phyloP scores from a whole-genome alignment of 306 rosid genomes.

The Rosa chinensis region DNA sequence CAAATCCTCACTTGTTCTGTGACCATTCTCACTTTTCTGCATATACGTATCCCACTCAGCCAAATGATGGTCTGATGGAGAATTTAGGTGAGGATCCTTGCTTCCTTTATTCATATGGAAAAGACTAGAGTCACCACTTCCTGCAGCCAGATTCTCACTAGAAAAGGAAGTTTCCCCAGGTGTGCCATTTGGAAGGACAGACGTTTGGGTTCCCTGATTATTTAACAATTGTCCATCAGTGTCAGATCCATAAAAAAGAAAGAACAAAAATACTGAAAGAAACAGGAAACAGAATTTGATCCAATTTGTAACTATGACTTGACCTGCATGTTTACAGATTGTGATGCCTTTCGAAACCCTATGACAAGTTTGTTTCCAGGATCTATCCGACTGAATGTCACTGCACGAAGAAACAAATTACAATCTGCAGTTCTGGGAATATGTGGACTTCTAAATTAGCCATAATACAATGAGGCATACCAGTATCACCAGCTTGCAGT shows the following conservation, averaged over 20 bases:
- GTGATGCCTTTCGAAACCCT: conserved; percentile 85
- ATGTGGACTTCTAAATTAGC: not conserved
- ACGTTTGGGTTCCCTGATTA: conserved; percentile 61
- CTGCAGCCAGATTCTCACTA: conserved; percentile 55
- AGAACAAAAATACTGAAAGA: conserved; percentile 12
- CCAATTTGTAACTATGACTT: conserved; percentile 22
- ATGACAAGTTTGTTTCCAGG: conserved; percentile 91
- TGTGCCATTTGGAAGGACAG: conserved; percentile 54
- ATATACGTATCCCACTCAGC: conserved; percentile 44
- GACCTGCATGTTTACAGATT: conserved; percentile 66
- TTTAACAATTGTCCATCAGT: conserved; percentile 22
- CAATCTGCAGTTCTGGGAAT: not conserved
- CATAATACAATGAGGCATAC: conserved; percentile 45
- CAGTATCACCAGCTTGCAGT: conserved; percentile 91
- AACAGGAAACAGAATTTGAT: conserved; percentile 19
- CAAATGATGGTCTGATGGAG: conserved; percentile 42
- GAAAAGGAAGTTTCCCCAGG: conserved; percentile 53
- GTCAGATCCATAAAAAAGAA: conserved; percentile 22
- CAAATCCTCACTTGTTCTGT: conserved; percentile 42
- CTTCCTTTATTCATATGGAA: conserved; percentile 48
- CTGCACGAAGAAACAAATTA: conserved; percentile 49
- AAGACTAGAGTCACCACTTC: conserved; percentile 51
- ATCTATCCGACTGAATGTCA: conserved; percentile 92
- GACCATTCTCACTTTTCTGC: conserved; percentile 54
- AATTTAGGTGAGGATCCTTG: conserved; percentile 41